A percentile compares a stretch with the other conserved stretches of the same genome.
Conservation (phyloP, 2,329 filamentous ascomycete species). For the Verticillium tricorpus region DNA sequence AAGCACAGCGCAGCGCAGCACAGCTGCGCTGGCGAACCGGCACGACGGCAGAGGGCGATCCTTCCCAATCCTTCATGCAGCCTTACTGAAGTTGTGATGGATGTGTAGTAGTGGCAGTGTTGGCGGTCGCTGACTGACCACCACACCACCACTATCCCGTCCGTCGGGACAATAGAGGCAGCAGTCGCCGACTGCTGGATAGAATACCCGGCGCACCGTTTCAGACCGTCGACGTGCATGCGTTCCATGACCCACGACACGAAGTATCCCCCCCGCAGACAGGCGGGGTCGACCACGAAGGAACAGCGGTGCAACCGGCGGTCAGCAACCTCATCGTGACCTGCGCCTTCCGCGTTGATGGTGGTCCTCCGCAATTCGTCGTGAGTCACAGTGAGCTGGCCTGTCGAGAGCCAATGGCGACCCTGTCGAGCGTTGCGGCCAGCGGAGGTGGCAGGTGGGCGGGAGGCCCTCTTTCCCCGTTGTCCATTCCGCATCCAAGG, state of each 20-base stretch:
- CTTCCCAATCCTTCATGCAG: background rate
- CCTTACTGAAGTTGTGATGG: background rate
- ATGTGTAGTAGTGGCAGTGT: background rate
- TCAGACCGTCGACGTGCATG: background rate
- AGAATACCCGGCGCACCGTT: background rate
- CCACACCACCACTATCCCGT: background rate
- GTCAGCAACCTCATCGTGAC: background rate
- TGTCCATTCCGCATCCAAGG: background rate
- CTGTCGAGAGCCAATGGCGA: background rate
- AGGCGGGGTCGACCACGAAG: background rate
- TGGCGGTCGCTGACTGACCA: background rate
- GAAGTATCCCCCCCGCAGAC: background rate
- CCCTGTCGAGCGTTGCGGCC: background rate
- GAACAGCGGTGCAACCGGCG: background rate
- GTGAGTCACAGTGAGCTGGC: background rate
- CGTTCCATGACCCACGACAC: background rate
- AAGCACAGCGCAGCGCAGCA: background rate
- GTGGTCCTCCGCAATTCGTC: background rate
- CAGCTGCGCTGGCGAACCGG: background rate
- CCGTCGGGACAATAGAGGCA: background rate
- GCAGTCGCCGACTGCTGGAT: background rate
- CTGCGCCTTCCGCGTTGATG: background rate
- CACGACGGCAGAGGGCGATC: background rate
- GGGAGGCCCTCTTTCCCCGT: background rate
- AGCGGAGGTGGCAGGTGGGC: background rate